Evolutionary conservation across 2,329 filamentous ascomycete genomes (phyloP), one percentile per base, ranked within the genome.

Genomic region (Bipolaris oryzae): DNA sequence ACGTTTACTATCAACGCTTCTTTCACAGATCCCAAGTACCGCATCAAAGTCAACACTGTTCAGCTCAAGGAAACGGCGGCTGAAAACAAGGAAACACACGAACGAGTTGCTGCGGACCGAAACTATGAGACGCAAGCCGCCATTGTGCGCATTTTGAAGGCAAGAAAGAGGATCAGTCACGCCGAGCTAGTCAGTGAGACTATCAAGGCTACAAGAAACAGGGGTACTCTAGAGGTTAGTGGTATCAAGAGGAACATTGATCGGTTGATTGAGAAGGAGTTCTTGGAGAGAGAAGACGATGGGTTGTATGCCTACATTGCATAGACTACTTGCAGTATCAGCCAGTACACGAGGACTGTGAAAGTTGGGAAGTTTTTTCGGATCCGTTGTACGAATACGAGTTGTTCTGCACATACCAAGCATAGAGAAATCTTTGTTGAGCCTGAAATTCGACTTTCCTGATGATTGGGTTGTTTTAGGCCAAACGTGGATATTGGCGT

Each of bases 221-320:
- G 95, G 52, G 96, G 95, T 13, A 91, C 91, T 16, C 82, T 99
- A 57, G 93, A 96, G 71, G 85, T 92, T 38, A 82, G 82, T 1
- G 92, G 95, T 61, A 98, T 99, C 64, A 99, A 99, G 86, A 89
- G 89, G 80, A 96, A 98, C 75, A 97, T 99, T 76, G 95, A 98
- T 77, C 92, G 91, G 87, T 93, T 76, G 66, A 76, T 76, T 60
- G 74, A 76, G 66, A 76, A 76, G 65, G 74, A 76, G 50, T 76
- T 73, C 55, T 50, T 76, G 60, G 74, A 76, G 58, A 62, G 74
- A 41, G 74, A 75, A 62, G 73, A 76, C 1, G 71, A 71, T 54
- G 74, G 74, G 18, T 73, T 70, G 63, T 82, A 81, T 68, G 72
- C 69, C 55, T 82, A 82, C 66, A 74, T 82, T 65, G 80, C 80